Percentiles rank a stretch among this genome's conserved stretches.
These are phyloP conservation scores for Auricularia auricula-judae DNA, from an alignment of 768 basidiomycete genomes.

Conservation along the genomic window DNA sequence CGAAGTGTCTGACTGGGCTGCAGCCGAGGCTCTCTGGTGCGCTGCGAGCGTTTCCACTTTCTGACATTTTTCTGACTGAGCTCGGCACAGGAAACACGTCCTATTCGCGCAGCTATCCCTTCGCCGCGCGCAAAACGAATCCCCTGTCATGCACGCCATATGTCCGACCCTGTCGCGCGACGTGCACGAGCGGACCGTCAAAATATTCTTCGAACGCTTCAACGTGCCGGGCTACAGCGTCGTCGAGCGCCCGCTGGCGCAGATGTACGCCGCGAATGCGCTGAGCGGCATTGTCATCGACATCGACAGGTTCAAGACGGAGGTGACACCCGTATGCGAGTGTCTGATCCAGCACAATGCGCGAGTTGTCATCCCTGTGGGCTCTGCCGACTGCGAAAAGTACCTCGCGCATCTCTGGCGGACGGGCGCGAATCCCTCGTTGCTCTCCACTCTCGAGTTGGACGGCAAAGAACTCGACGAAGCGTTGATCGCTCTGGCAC, in stretches of 20 bases:
- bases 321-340: slow-evolving; percentile 70
- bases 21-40: slow-evolving; percentile 85
- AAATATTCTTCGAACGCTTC: slow-evolving; percentile 87
- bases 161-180: slow-evolving; percentile 51
- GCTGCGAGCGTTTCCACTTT: slow-evolving; percentile 15
- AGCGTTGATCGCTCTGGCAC: slow-evolving; percentile 52
- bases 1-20: slow-evolving; percentile 64
- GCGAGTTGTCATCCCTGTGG: slow-evolving; percentile 47
- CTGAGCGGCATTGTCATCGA: slow-evolving; percentile 73
- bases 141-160: slow-evolving; percentile 70
- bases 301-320: slow-evolving; percentile 64
- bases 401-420: slow-evolving; percentile 68
- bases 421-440: slow-evolving; percentile 41
- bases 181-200: slow-evolving; percentile 63
- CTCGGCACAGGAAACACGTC: slow-evolving; percentile 59
- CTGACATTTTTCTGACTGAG: neutral
- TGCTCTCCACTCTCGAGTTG: slow-evolving; percentile 44
- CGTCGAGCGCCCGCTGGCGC: slow-evolving; percentile 74
- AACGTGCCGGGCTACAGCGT: slow-evolving; percentile 76
- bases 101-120: slow-evolving; percentile 66
- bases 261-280: slow-evolving; percentile 66
- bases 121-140: slow-evolving; percentile 78
- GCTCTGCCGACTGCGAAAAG: slow-evolving; percentile 58
- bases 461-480: slow-evolving; percentile 29
- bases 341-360: slow-evolving; percentile 48